Conservation (phyloP, 306 rosid species). For the Prunus dulcis region DNA sequence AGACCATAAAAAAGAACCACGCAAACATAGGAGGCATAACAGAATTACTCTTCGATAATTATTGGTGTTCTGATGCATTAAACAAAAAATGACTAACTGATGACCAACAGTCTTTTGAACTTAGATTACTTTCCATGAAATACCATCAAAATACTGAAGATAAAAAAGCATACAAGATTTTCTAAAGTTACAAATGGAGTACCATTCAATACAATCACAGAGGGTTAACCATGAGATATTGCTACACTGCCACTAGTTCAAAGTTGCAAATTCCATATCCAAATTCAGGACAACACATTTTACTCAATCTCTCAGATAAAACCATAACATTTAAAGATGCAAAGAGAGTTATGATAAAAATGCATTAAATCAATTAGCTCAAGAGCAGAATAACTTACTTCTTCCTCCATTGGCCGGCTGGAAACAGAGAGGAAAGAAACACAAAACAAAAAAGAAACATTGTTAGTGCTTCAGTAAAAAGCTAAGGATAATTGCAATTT, state of each 20-base stretch:
- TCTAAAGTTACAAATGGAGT: neutral
- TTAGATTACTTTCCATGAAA: neutral
- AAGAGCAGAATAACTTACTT: slow-evolving; percentile 49
- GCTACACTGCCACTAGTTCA: neutral
- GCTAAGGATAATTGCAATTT: neutral
- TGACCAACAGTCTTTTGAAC: neutral
- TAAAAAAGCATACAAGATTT: neutral
- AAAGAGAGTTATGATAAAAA: neutral
- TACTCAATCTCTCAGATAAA: neutral
- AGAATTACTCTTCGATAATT: neutral
- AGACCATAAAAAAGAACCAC: neutral
- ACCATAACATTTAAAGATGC: neutral
- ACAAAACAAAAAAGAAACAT: neutral
- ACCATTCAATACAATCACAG: neutral
- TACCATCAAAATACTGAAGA: neutral
- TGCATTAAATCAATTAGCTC: neutral
- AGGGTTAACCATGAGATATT: neutral
- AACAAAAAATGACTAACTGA: neutral
- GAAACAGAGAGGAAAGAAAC: neutral
- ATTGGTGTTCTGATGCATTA: neutral
- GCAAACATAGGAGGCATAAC: neutral
- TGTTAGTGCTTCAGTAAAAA: slow-evolving; percentile 5
- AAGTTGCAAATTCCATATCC: neutral
- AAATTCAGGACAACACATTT: neutral
- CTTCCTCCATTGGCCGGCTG: slow-evolving; percentile 83